A percentile compares a stretch with the other conserved stretches of the same genome.
phyloP scores from a whole-genome alignment of 176 grass and related monocot genomes.

The Musa troglodytarum region DNA sequence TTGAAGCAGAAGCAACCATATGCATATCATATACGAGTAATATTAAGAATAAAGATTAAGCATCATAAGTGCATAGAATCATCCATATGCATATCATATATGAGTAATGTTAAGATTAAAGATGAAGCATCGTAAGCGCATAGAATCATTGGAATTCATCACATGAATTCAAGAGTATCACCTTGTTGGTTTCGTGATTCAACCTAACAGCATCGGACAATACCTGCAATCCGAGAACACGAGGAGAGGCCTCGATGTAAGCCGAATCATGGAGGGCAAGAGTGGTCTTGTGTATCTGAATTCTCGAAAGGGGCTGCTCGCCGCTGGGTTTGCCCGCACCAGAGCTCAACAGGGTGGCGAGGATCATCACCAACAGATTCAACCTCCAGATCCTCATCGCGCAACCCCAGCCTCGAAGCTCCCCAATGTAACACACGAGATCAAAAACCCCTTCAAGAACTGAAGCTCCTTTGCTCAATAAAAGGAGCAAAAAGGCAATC shows the following conservation, averaged over 20 bases:
- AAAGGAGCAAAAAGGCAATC: no score
- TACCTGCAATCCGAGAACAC: constrained; percentile 57
- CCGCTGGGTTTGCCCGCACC: constrained; percentile 3
- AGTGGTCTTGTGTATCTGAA: constrained; percentile 50
- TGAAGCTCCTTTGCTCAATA: no score
- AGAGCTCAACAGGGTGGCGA: background rate
- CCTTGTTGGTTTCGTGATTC: no score
- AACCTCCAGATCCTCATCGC: background rate
- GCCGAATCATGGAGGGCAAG: constrained; percentile 42
- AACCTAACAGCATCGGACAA: background rate
- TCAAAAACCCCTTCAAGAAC: background rate
- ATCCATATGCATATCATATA: no score
- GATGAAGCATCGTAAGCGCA: no score
- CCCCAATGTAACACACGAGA: background rate
- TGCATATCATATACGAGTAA: no score
- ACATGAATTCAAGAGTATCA: no score
- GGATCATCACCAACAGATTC: background rate
- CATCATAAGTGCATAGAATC: no score
- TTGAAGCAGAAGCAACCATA: no score
- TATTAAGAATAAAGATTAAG: no score
- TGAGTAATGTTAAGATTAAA: no score
- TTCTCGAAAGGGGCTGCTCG: constrained; percentile 68
- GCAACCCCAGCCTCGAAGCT: background rate
- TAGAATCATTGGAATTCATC: no score
- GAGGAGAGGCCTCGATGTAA: constrained; percentile 42